Base-by-base conservation (phyloP, 108 stramenopile species). In the Phaeodactylum tricornutum region DNA sequence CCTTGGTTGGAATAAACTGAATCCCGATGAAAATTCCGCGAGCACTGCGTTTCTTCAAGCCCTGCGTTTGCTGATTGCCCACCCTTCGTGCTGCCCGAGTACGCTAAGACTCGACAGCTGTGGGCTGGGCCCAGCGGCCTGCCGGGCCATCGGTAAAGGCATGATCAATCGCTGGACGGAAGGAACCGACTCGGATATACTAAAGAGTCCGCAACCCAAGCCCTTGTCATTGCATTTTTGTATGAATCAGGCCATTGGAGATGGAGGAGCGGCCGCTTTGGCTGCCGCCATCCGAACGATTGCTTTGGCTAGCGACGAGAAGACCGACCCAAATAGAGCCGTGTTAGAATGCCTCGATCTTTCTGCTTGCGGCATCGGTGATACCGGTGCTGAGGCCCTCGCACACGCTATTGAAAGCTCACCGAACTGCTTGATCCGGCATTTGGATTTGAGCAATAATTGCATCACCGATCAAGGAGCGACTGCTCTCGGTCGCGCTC, bases 401-500 rank as follows among this genome's bases (percentile, higher is more conserved):
- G 80, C 87, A 0, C 57, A 83, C 20, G 87, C 83, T 2, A 53
- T 89, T 25, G 66, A 66, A 29, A 44, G 67, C 46, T 72, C 75
- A 22, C 34, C 46, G 7, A 26, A 6, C 2, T 19, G 42, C n/a
- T 74, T 71, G 34, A 33, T 89, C n/a, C 45, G 49, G 20, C 54
- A 61, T 20, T 69, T 89, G 43, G 71, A 79, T 65, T 58, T 89
- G 53, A 85, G 87, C 58, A 75, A 73, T 53, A 89, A 89, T 54
- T 41, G 66, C 30, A 74, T 89, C 31, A 66, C 82, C n/a, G 70
- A 88, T 51, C 55, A 64, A 17, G 81, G 82, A 25, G 77, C 67
- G 12, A 63, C 42, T 4, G 62, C 72, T 1, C 22, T 88, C 29
- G 74, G 63, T 3, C 53, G 58, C 11, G 79, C 71, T 0, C 59